A percentile compares a stretch with the other conserved stretches of the same genome.
Conservation (phyloP, 768 basidiomycete genomes). For the Naganishia vaughanmartiniae region DNA sequence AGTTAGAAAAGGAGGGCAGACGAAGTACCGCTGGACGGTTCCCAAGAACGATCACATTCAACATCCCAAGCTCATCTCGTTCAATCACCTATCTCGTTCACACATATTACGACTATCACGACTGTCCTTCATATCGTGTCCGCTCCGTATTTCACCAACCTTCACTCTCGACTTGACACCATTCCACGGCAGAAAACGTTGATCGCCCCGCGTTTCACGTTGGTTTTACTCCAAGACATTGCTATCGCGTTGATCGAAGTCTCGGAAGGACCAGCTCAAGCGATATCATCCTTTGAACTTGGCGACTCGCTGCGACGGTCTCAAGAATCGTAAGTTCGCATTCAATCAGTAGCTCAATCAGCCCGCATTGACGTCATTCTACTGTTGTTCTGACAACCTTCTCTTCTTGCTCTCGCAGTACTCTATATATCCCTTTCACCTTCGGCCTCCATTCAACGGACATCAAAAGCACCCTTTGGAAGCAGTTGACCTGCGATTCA, state of each 20-base stretch:
- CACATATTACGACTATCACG: conserved; percentile 1
- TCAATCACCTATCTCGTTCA: background rate
- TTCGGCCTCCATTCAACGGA: background rate
- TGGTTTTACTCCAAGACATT: conserved; percentile 10
- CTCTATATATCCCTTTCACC: background rate
- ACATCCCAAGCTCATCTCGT: too few relatives aligned
- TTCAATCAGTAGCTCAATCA: background rate
- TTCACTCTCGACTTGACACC: background rate
- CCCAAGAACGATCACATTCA: background rate
- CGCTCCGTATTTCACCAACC: background rate
- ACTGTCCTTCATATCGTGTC: conserved; percentile 17
- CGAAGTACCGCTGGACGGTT: conserved; percentile 16
- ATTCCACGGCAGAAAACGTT: background rate
- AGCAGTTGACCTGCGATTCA: conserved; percentile 16
- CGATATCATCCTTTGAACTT: background rate
- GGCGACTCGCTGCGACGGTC: background rate
- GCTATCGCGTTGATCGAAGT: conserved; percentile 1
- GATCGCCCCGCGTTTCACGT: background rate
- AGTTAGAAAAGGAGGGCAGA: background rate
- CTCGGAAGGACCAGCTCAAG: background rate
- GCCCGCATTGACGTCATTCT: background rate
- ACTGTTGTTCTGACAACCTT: background rate
- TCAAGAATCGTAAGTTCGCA: background rate
- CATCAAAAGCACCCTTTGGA: background rate
- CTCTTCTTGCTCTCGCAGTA: background rate